Percentiles rank a stretch among this genome's conserved stretches.
These are phyloP conservation scores for Candida frijolesensis DNA, from an alignment of 1,139 yeast genomes.

Conservation along the genomic window DNA sequence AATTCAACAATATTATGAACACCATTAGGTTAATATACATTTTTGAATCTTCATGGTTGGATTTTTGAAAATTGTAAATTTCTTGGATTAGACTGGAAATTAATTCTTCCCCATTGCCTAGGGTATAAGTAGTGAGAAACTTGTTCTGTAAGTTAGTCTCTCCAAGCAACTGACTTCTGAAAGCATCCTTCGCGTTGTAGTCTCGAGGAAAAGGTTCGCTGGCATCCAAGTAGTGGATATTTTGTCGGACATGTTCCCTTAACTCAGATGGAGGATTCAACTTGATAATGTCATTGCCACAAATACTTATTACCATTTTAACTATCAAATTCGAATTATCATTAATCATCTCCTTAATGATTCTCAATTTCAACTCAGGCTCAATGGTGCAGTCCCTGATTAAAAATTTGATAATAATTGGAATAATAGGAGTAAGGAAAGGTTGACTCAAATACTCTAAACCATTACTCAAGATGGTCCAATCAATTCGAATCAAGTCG, in stretches of 20 bases:
- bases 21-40: conserved; percentile 29
- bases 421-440: conserved; percentile 43
- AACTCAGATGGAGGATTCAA: conserved; percentile 9
- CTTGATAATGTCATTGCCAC: conserved; percentile 14
- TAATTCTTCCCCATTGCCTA: conserved; percentile 15
- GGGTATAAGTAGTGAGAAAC: conserved; percentile 11
- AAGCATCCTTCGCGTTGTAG: conserved; percentile 11
- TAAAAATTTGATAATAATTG: conserved; percentile 40
- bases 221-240: conserved; percentile 3
- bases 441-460: conserved; percentile 47
- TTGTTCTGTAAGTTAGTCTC: neutral
- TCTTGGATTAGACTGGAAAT: conserved; percentile 21
- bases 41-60: conserved; percentile 31
- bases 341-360: conserved; percentile 21
- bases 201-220: conserved; percentile 7
- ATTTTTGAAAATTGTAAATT: conserved; percentile 22
- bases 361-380: conserved; percentile 19
- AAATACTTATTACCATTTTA: conserved; percentile 27
- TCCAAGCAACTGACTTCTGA: conserved; percentile 9
- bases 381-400: conserved; percentile 18
- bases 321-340: conserved; percentile 24
- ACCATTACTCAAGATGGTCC: conserved; percentile 39
- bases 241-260: conserved; percentile 6
- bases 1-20: conserved; percentile 23
- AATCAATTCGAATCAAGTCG: conserved; percentile 50